Conservation (phyloP, 371 early-diverging fungal genomes). For the Ordospora colligata region DNA sequence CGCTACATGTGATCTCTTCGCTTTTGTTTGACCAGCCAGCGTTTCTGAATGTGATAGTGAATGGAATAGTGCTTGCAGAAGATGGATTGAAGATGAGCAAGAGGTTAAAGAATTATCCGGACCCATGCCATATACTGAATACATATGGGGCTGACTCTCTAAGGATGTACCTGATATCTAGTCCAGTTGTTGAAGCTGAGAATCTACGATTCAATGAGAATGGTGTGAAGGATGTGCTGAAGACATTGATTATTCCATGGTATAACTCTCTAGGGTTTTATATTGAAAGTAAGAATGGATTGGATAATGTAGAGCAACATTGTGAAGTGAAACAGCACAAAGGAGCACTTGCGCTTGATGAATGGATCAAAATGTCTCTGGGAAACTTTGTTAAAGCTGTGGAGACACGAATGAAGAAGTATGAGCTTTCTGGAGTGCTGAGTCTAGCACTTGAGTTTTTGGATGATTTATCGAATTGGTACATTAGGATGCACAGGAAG, state of each 20-base stretch:
- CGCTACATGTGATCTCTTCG: slow-evolving; percentile 91
- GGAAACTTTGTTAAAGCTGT: slow-evolving; percentile 43
- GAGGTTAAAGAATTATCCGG: slow-evolving; percentile 97
- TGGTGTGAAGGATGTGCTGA: slow-evolving; percentile 88
- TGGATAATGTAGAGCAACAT: not conserved
- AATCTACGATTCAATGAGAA: slow-evolving; percentile 88
- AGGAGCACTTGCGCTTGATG: slow-evolving; percentile 37
- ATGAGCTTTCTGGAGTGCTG: slow-evolving; percentile 88
- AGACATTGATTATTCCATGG: slow-evolving; percentile 93
- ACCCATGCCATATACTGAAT: slow-evolving; percentile 75
- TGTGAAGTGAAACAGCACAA: not conserved
- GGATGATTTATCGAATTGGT: slow-evolving; percentile 96
- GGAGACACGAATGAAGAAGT: slow-evolving; percentile 57
- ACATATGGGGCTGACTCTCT: slow-evolving; percentile 93
- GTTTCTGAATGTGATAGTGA: slow-evolving; percentile 95
- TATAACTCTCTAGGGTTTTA: slow-evolving; percentile 95
- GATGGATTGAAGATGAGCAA: slow-evolving; percentile 99
- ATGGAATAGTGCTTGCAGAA: slow-evolving; percentile 89
- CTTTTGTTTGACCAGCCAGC: slow-evolving; percentile 92
- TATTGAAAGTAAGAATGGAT: slow-evolving; percentile 67
- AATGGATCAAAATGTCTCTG: slow-evolving; percentile 53
- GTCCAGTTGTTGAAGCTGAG: slow-evolving; percentile 96
- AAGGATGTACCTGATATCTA: slow-evolving; percentile 85
- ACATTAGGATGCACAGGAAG: slow-evolving; percentile 94
- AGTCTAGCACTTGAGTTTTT: slow-evolving; percentile 77